Percentiles rank a stretch among this genome's conserved stretches.
These are phyloP conservation scores for Acer yangbiense DNA, from an alignment of 345 rosid species.

Conservation along the genomic window DNA sequence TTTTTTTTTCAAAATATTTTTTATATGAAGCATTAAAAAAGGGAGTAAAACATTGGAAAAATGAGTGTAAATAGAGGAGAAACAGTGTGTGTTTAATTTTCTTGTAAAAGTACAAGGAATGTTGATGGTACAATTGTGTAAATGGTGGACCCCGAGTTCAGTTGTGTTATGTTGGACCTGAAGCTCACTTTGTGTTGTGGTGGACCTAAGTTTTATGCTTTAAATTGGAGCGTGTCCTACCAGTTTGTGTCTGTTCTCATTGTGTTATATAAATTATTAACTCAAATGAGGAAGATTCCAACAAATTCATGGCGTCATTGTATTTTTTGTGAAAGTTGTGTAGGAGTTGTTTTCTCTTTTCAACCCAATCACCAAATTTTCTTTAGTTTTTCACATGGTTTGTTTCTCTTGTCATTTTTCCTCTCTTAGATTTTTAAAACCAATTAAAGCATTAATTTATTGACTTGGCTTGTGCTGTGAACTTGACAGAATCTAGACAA, in stretches of 20 bases:
- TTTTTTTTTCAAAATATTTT: not conserved
- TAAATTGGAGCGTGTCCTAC: not conserved
- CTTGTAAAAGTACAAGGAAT: not conserved
- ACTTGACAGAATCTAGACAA: slow-evolving; percentile 78
- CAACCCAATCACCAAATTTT: not conserved
- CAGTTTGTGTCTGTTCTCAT: not conserved
- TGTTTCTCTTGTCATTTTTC: not conserved
- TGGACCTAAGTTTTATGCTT: not conserved
- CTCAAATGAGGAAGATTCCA: not conserved
- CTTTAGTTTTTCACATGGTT: not conserved
- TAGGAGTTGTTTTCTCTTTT: not conserved
- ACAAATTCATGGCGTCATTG: not conserved
- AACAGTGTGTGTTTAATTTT: not conserved
- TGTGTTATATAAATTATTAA: not conserved
- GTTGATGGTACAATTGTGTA: not conserved
- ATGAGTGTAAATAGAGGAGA: not conserved
- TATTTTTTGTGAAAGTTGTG: not conserved
- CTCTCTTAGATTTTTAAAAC: not conserved
- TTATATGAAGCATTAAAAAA: not conserved
- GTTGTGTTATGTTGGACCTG: not conserved
- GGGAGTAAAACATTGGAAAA: not conserved
- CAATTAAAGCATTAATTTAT: not conserved
- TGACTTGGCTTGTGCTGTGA: not conserved
- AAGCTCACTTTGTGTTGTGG: not conserved
- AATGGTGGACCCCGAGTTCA: not conserved